These are phyloP conservation scores for Microthlaspi erraticum DNA, from an alignment of 345 rosid species.

Conservation along the genomic window DNA sequence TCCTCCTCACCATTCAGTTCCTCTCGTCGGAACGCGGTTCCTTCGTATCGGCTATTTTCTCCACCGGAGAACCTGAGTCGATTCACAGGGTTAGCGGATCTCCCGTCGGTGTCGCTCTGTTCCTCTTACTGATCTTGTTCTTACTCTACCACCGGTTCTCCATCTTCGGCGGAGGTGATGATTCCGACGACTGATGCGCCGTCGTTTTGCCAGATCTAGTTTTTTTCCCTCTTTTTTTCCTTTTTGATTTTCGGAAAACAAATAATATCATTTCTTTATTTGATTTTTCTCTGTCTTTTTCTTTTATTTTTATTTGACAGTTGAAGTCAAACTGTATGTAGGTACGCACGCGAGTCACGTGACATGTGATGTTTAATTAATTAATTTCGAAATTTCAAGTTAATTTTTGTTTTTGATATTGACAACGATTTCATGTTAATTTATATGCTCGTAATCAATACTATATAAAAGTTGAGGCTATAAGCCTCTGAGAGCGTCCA, in stretches of 20 bases:
- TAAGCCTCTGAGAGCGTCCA: too few species aligned
- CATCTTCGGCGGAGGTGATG: conserved; percentile 81
- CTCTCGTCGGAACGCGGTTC: conserved; percentile 85
- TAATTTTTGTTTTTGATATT: too few species aligned
- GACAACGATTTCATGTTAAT: not conserved
- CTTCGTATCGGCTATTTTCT: conserved; percentile 57
- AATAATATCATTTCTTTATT: conserved; percentile 8
- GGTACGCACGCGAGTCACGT: conserved; percentile 37
- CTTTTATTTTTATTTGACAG: conserved; percentile 17
- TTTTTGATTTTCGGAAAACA: not conserved
- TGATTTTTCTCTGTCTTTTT: not conserved
- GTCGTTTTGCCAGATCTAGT: conserved; percentile 41
- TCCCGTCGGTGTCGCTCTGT: conserved; percentile 73
- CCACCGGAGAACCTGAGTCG: conserved; percentile 68
- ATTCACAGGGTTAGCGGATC: conserved; percentile 79
- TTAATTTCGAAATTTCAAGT: not conserved
- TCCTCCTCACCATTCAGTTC: conserved; percentile 80
- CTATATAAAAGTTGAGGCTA: too few species aligned
- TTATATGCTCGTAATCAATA: not conserved
- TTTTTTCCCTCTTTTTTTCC: conserved; percentile 7
- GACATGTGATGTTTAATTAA: conserved; percentile 8
- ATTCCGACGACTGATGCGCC: conserved; percentile 48
- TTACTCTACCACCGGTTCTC: conserved; percentile 75
- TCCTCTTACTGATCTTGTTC: conserved; percentile 64
- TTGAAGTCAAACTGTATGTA: conserved; percentile 25